A percentile compares a stretch with the other conserved stretches of the same genome.
These are phyloP conservation scores for Murraya koenigii DNA, from an alignment of 345 rosid species.

Conservation along the genomic window DNA sequence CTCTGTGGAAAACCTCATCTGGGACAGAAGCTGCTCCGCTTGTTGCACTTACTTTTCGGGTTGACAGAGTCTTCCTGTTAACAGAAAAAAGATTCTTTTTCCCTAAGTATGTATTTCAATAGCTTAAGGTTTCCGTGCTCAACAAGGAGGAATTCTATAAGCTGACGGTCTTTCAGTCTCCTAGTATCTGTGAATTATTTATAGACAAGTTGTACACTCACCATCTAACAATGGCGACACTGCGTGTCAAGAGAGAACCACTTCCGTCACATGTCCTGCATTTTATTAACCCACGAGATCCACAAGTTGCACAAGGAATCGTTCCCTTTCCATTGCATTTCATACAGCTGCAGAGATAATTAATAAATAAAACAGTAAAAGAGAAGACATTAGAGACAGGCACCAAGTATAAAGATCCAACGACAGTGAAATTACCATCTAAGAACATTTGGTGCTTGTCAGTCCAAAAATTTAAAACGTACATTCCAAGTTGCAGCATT, in stretches of 20 bases:
- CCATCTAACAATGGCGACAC: slow-evolving; percentile 70
- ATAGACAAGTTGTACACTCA: slow-evolving; percentile 19
- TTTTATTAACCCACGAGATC: slow-evolving; percentile 79
- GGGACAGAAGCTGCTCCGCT: slow-evolving; percentile 96
- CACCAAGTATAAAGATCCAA: background rate
- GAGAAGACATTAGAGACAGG: background rate
- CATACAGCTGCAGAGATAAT: slow-evolving; percentile 48
- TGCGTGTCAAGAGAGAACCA: slow-evolving; percentile 69
- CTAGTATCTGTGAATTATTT: too few species aligned
- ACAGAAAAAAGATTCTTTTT: background rate
- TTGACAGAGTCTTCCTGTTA: slow-evolving; percentile 73
- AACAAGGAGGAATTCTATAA: background rate
- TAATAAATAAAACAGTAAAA: background rate
- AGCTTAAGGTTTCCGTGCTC: background rate
- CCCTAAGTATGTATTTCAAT: too few species aligned
- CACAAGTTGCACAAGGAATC: slow-evolving; percentile 75
- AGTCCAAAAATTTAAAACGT: background rate
- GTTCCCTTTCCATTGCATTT: slow-evolving; percentile 80
- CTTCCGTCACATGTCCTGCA: slow-evolving; percentile 60
- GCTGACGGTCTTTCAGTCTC: too few species aligned
- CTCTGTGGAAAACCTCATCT: slow-evolving; percentile 84
- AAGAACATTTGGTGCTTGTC: background rate
- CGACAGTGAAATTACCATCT: background rate
- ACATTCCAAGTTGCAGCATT: background rate
- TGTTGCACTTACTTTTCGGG: slow-evolving; percentile 80